phyloP scores from a whole-genome alignment of 257 asterid species.

The Fraxinus quadrangulata region DNA sequence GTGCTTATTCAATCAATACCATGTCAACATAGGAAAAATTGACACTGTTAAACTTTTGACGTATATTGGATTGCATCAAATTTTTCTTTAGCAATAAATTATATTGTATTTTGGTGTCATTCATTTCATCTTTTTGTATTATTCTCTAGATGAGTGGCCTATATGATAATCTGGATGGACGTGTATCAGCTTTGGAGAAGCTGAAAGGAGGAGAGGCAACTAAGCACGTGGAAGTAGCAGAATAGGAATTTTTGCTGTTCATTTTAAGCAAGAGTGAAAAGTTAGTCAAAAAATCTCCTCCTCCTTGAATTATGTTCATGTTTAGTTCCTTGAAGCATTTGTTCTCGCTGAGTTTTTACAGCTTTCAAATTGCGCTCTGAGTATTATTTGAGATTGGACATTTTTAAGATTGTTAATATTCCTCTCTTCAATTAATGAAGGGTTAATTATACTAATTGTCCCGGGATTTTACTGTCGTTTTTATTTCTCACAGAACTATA shows the following conservation, averaged over 20 bases:
- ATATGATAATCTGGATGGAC: not conserved
- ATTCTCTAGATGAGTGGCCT: not conserved
- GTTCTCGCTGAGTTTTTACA: not conserved
- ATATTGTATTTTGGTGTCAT: not conserved
- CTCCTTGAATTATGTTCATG: not conserved
- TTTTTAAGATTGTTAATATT: no score
- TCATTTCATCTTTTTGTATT: not conserved
- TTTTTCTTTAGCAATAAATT: not conserved
- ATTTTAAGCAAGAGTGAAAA: not conserved
- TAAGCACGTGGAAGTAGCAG: not conserved
- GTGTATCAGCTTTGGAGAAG: slow-evolving; percentile 9
- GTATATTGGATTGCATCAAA: not conserved
- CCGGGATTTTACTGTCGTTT: not conserved
- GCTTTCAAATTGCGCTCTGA: not conserved
- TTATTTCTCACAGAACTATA: not conserved
- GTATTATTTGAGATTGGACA: not conserved
- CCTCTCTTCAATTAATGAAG: no score
- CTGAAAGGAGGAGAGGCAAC: not conserved
- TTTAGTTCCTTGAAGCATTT: not conserved
- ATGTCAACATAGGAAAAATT: no score
- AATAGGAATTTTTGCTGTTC: not conserved
- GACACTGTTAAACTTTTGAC: not conserved
- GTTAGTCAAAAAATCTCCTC: not conserved
- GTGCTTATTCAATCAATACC: not conserved
- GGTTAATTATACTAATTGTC: not conserved